Percentiles rank a stretch among this genome's conserved stretches.
Evolutionary conservation across 768 basidiomycete species (phyloP).

Genomic region (Hericium erinaceus): DNA sequence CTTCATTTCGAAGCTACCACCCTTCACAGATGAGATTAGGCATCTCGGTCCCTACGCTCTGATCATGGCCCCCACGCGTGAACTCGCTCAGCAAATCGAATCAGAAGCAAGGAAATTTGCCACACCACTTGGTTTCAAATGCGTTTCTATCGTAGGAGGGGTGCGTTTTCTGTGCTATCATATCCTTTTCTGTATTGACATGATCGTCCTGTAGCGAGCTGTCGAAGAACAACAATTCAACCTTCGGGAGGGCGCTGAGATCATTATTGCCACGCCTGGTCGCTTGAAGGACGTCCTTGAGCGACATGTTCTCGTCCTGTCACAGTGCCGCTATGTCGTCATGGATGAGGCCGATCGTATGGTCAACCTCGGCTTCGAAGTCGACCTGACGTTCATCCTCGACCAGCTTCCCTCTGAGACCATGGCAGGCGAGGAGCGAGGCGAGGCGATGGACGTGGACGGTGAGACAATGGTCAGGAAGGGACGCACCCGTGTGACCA

Average conservation of each 20-base stretch:
- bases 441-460: conserved; percentile 73
- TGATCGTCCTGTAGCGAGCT: conserved; percentile 43
- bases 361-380: conserved; percentile 97
- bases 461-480: conserved; percentile 57
- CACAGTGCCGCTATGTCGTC: conserved; percentile 96
- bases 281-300: conserved; percentile 97
- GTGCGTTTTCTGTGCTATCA: conserved; percentile 34
- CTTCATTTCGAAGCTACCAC: conserved; percentile 83
- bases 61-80: conserved; percentile 90
- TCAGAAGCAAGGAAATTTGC: conserved; percentile 89
- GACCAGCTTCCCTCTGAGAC: conserved; percentile 84
- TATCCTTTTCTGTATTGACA: conserved; percentile 11
- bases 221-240: conserved; percentile 99
- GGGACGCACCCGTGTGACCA: conserved; percentile 85
- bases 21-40: conserved; percentile 85
- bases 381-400: conserved; percentile 87
- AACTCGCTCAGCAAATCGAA: conserved; percentile 96
- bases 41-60: conserved; percentile 91
- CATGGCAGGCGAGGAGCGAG: conserved; percentile 77
- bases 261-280: conserved; percentile 97
- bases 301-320: conserved; percentile 88
- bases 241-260: conserved; percentile 95
- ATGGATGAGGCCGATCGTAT: conserved; percentile 99
- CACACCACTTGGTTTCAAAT: conserved; percentile 78
- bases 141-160: conserved; percentile 97